Conservation (phyloP, 768 basidiomycete species). For the Brasilioporus rufonigricans region DNA sequence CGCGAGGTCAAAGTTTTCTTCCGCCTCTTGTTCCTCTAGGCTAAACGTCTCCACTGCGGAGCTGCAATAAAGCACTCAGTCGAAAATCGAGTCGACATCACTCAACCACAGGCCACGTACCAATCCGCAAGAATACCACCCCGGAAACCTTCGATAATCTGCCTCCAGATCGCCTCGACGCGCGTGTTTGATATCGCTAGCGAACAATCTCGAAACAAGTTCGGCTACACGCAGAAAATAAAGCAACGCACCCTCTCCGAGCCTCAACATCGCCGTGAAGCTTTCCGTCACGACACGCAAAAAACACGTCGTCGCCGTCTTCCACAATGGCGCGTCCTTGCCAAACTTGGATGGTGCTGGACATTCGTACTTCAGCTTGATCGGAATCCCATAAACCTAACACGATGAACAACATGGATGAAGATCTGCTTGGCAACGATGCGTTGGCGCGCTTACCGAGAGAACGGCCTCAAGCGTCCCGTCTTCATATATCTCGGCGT, state of each 20-base stretch:
- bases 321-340: slow-evolving; percentile 88
- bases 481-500: slow-evolving; percentile 64
- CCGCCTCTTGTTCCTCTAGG: slow-evolving; percentile 64
- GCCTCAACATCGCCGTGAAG: slow-evolving; percentile 45
- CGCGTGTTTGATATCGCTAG: slow-evolving; percentile 59
- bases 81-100: neutral
- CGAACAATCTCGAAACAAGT: neutral
- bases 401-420: no score
- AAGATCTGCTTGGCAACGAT: no score
- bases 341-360: slow-evolving; percentile 86
- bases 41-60: slow-evolving; percentile 55
- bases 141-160: slow-evolving; percentile 75
- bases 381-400: slow-evolving; percentile 85
- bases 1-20: slow-evolving; percentile 83
- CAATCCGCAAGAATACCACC: slow-evolving; percentile 85
- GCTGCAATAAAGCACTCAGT: slow-evolving; percentile 32
- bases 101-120: slow-evolving; percentile 44
- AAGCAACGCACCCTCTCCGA: slow-evolving; percentile 50
- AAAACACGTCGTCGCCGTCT: slow-evolving; percentile 85
- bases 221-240: neutral
- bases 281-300: slow-evolving; percentile 71
- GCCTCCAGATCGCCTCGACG: slow-evolving; percentile 82
- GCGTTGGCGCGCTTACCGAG: slow-evolving; percentile 58
- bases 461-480: slow-evolving; percentile 85
- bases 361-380: slow-evolving; percentile 94